Evolutionary conservation across 2,329 filamentous ascomycete genomes (phyloP).

Genomic region (Pseudogymnoascus pannorum): DNA sequence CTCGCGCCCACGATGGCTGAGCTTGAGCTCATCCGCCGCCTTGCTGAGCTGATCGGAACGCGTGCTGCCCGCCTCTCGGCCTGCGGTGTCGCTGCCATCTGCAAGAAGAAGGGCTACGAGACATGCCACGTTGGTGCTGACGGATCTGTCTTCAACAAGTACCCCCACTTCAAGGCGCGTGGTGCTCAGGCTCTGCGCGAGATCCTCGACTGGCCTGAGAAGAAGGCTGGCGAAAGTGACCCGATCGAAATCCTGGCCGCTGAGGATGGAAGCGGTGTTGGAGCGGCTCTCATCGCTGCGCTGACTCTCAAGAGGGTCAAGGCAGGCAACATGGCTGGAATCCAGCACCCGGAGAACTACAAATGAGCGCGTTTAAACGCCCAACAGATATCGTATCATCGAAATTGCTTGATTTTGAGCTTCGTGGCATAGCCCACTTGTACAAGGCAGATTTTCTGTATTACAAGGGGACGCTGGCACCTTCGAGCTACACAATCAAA

Average conservation of each 20-base stretch:
- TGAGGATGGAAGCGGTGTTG: conserved; percentile 96
- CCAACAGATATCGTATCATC: not conserved
- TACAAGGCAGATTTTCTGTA: not conserved
- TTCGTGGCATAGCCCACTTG: not conserved
- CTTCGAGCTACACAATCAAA: not conserved
- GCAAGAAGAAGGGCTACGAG: conserved; percentile 88
- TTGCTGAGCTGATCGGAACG: conserved; percentile 90
- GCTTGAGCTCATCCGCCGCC: conserved; percentile 79
- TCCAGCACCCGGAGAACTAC: conserved; percentile 59
- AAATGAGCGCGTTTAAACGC: conserved; percentile 25
- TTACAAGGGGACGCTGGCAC: not conserved
- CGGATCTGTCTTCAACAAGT: conserved; percentile 98
- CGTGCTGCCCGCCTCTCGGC: conserved; percentile 87
- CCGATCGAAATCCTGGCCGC: conserved; percentile 82
- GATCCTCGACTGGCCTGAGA: conserved; percentile 87
- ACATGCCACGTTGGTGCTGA: conserved; percentile 92
- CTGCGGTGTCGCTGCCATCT: conserved; percentile 92
- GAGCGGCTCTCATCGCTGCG: conserved; percentile 85
- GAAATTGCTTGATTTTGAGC: not conserved
- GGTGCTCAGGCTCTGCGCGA: conserved; percentile 85
- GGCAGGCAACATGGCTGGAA: conserved; percentile 55
- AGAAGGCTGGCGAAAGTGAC: conserved; percentile 68
- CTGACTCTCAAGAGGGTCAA: conserved; percentile 58
- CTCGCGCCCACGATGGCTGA: conserved; percentile 68
- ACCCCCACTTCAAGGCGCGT: conserved; percentile 93